Evolutionary conservation across 1,139 yeast genomes (phyloP), one percentile per base, ranked within the genome.

Genomic region (Sugiyamaella grinbergsii): DNA sequence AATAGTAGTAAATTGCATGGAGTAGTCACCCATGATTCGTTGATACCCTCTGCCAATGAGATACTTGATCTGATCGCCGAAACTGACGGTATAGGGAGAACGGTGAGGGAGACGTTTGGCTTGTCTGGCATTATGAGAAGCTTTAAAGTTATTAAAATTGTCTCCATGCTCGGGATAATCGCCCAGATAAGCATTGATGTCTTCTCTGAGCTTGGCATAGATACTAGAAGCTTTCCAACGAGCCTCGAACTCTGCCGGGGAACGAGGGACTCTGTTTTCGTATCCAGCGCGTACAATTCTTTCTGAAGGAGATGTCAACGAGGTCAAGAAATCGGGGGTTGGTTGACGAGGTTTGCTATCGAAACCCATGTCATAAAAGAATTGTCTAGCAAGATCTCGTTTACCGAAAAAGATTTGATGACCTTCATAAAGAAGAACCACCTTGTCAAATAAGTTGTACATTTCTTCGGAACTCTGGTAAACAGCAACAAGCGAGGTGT

Each of bases 401-500:
- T 79, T 77, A 54, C 96, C 96, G 62, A 75, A 86, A 69, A 67
- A 88, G 51, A 88, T 82, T 68, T 87, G 94, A 61, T 83, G 78
- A 48, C 96, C 95, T 57, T 80, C 83, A 63, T 86, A 86, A 38
- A 88, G 71, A 16, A 88, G 82, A 37, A 81, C 72, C 10, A 84
- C 94, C 57, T 83, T 82, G 68, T 86, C 91, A 62, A 87, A 87
- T 53, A 82, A 68, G 52, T 84, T 81, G 64, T 85, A 87, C 58
- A 86, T 85, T 63, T 80, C 85, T 70, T 85, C 89, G 28, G 89
- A 82, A 59, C 91, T 87, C 71, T 87, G 95, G 68, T 87, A 87
- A 53, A 87, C 82, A 23, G 95, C 89, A 56, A 88, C 85, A 44
- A 85, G 71, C 1, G 89, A 81, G 23, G 91, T 77, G 13, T 80